Base-by-base conservation (phyloP, 2,329 filamentous ascomycete species). In the Colletotrichum endophyticum region DNA sequence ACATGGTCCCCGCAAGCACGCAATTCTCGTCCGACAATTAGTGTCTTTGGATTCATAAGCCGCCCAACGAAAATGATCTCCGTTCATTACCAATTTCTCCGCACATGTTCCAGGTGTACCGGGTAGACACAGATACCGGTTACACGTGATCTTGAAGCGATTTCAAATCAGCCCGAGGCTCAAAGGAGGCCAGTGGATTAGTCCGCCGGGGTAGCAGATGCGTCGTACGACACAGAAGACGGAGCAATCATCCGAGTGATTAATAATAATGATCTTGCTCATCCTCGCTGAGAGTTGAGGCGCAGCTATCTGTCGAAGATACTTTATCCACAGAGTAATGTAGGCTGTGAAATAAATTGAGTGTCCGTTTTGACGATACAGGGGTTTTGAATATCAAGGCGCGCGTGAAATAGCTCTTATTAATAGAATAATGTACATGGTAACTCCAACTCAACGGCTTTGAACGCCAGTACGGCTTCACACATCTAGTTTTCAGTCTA, bases 41-140 rank as follows among this genome's bases (percentile, higher is more conserved):
- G 61, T 44, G 49, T 75, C 53, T 39, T 36, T 28, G 66, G 79
- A 80, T 81, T 81, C 78, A 79, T 81, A 81, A 80, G 78, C 81
- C 44, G 22, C 39, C 72, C 68, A 72, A 73, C 28, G 62, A 49
- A 57, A 66, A 44, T 64, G 8, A 13, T 12, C 28, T 44, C 13
- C 27, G 12, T 19, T 1, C 27, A 15, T 36, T 15, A 32, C n/a
- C 13, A 9, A 19, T 59, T 53, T 34, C 15, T 57, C 49, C 61
- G 25, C 16, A 57, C 16, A n/a, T 19, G 30, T 9, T 28, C 12
- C 22, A 56, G 19, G 2, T 28, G 9, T 66, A 5, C 15, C 19
- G 9, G 9, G 39, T 44, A 30, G 59, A n/a, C 34, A 49, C 4
- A 22, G 44, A 53, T 53, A 9, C 28, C 22, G 12, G 13, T 15